Evolutionary conservation across 2,329 filamentous ascomycete species (phyloP).

Genomic region (Talaromyces marneffei): DNA sequence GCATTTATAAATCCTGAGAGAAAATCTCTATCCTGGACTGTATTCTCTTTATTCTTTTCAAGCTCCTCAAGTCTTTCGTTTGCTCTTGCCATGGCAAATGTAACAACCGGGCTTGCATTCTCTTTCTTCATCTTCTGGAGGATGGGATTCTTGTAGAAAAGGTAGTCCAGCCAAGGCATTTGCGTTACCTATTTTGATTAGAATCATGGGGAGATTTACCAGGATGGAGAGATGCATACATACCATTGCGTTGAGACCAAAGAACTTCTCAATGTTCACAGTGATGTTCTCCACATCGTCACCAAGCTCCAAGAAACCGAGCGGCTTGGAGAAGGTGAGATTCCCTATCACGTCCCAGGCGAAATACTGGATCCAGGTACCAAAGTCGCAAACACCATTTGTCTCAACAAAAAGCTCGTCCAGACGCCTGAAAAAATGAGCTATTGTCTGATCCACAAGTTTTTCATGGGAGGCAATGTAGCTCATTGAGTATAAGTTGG

Average conservation of each 20-base stretch:
- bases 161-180: background rate
- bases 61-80: background rate
- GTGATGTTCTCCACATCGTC: constrained; percentile 31
- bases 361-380: constrained; percentile 7
- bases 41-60: background rate
- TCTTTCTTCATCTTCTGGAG: background rate
- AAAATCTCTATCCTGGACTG: background rate
- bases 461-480: background rate
- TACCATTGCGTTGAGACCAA: background rate
- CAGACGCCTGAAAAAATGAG: background rate
- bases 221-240: background rate
- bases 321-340: constrained; percentile 29
- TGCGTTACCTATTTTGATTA: background rate
- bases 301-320: constrained; percentile 31
- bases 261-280: constrained; percentile 16
- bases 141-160: background rate
- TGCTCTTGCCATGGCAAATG: background rate
- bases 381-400: background rate
- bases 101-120: background rate
- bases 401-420: background rate
- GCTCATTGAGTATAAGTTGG: background rate
- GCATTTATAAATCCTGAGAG: background rate
- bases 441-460: constrained; percentile 3
- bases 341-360: constrained; percentile 36
- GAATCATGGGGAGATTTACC: background rate